These are phyloP conservation scores for Lachnellula hyalina DNA, from an alignment of 2,329 filamentous ascomycete genomes.

Conservation along the genomic window DNA sequence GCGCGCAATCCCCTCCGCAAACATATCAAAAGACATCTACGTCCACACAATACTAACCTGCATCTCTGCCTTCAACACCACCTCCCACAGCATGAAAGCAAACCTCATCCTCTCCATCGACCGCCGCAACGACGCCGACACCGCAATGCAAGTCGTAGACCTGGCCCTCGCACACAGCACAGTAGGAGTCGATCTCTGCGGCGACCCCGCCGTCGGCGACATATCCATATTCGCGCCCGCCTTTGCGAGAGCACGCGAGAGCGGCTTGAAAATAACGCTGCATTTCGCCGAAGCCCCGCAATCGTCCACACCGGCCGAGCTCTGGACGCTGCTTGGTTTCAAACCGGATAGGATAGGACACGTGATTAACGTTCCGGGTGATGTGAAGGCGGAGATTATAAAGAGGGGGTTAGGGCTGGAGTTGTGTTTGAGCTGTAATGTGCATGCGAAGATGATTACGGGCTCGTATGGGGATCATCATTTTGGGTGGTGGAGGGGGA, in stretches of 20 bases:
- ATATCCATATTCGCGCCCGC: conserved; percentile 54
- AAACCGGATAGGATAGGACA: conserved; percentile 67
- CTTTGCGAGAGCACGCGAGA: conserved; percentile 50
- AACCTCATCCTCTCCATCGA: conserved; percentile 72
- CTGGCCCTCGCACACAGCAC: conserved; percentile 57
- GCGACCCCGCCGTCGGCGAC: conserved; percentile 61
- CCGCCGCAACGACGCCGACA: conserved; percentile 50
- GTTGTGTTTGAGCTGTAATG: conserved; percentile 76
- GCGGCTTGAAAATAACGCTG: conserved; percentile 60
- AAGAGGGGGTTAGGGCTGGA: conserved; percentile 59
- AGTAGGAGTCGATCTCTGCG: conserved; percentile 74
- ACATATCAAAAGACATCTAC: conserved; percentile 55
- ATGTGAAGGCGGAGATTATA: conserved; percentile 51
- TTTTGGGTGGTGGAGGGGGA: conserved; percentile 67
- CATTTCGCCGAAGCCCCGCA: conserved; percentile 70
- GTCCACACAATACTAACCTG: conserved; percentile 59
- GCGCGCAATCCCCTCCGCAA: conserved; percentile 49
- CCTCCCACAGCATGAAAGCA: conserved; percentile 44
- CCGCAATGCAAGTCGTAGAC: conserved; percentile 59
- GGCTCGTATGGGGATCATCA: conserved; percentile 66
- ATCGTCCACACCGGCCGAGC: conserved; percentile 53
- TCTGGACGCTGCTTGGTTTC: conserved; percentile 60
- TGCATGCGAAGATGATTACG: conserved; percentile 66
- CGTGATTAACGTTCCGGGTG: conserved; percentile 67
- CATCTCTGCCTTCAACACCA: conserved; percentile 45